Evolutionary conservation across 345 rosid genomes (phyloP).

Genomic region (Acer yangbiense): DNA sequence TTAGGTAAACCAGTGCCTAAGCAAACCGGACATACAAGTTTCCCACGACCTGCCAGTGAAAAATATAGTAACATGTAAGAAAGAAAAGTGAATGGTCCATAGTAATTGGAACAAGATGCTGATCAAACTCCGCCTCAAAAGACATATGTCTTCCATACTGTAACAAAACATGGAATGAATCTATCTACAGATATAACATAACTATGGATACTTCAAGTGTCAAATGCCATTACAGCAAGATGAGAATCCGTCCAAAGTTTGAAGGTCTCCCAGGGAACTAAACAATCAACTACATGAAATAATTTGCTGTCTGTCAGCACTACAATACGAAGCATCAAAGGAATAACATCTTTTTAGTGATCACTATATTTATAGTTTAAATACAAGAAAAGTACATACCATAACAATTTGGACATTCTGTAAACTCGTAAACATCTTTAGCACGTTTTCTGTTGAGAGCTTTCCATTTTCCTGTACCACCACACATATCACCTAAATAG

Average conservation of each 20-base stretch:
- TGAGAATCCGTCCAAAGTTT: not conserved
- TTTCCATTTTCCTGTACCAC: slow-evolving; percentile 99
- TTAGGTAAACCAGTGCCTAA: slow-evolving; percentile 92
- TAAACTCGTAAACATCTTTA: slow-evolving; percentile 92
- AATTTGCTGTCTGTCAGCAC: not conserved
- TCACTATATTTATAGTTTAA: not conserved
- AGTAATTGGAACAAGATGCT: not conserved
- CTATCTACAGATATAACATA: not conserved
- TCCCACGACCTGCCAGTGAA: slow-evolving; percentile 73
- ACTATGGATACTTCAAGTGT: not conserved
- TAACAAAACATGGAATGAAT: not conserved
- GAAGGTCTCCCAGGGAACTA: not conserved
- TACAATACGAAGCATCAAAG: not conserved
- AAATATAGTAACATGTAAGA: not conserved
- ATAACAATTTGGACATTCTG: slow-evolving; percentile 95
- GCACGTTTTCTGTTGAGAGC: slow-evolving; percentile 95
- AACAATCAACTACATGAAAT: not conserved
- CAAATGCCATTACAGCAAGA: not conserved
- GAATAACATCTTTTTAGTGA: not conserved
- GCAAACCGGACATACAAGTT: slow-evolving; percentile 92
- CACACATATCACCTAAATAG: slow-evolving; percentile 94
- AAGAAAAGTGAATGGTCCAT: not conserved
- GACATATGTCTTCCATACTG: not conserved
- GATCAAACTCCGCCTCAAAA: not conserved
- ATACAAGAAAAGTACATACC: slow-evolving; percentile 41